phyloP scores from a whole-genome alignment of 331 rosid genomes.

The Malus hybrid region DNA sequence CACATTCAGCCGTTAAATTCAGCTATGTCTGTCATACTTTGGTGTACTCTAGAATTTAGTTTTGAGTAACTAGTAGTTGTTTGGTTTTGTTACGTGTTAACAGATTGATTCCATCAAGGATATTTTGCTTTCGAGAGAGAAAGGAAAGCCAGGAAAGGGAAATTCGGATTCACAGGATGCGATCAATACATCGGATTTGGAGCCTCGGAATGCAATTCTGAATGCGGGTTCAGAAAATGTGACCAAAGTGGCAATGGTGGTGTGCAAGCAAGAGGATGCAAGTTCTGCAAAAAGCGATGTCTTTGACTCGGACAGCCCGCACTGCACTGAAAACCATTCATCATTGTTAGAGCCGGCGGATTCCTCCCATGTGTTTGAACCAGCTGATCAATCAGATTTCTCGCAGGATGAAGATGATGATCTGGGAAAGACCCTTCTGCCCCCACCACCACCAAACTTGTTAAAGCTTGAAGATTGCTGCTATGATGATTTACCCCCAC shows the following conservation, averaged over 20 bases:
- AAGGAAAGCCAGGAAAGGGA: slow-evolving; percentile 32
- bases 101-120: slow-evolving; percentile 62
- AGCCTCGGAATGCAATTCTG: slow-evolving; percentile 8
- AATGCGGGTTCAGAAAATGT: slow-evolving; percentile 25
- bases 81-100: background rate
- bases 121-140: slow-evolving; percentile 32
- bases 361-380: slow-evolving; percentile 55
- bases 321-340: slow-evolving; percentile 37
- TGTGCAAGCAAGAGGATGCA: slow-evolving; percentile 68
- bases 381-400: slow-evolving; percentile 60
- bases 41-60: too few relatives aligned
- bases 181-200: slow-evolving; percentile 23
- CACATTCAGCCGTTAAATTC: background rate
- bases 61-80: slow-evolving; percentile 11
- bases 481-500: slow-evolving; percentile 32
- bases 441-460: slow-evolving; percentile 7
- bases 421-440: slow-evolving; percentile 37
- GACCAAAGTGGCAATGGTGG: slow-evolving; percentile 30
- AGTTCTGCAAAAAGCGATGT: slow-evolving; percentile 76
- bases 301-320: slow-evolving; percentile 75
- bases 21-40: background rate
- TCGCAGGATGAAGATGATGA: slow-evolving; percentile 73
- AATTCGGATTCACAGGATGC: slow-evolving; percentile 32
- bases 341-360: slow-evolving; percentile 55
- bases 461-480: slow-evolving; percentile 53